These are phyloP conservation scores for Fusarium sp. DNA, from an alignment of 2,329 filamentous ascomycete genomes.

Conservation along the genomic window DNA sequence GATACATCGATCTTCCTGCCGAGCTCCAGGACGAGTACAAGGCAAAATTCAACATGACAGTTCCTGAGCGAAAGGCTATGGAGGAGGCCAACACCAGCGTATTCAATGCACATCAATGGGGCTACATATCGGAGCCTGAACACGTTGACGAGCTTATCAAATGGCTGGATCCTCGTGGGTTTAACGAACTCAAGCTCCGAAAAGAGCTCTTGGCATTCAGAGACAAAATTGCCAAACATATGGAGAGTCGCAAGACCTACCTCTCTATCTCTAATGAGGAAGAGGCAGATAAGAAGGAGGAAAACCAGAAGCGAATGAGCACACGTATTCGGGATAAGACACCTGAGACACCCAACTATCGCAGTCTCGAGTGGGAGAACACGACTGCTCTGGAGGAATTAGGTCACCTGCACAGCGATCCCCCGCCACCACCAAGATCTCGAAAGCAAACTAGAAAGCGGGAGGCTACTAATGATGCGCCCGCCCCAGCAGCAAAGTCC, in stretches of 20 bases:
- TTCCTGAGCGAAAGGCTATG: conserved; percentile 83
- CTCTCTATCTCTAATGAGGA: conserved; percentile 60
- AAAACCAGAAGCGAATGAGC: conserved; percentile 60
- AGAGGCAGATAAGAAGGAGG: conserved; percentile 57
- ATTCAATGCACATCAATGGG: conserved; percentile 85
- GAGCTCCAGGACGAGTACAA: conserved; percentile 82
- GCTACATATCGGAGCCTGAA: conserved; percentile 86
- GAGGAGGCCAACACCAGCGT: conserved; percentile 90
- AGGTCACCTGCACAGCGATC: conserved; percentile 69
- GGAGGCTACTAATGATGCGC: conserved; percentile 56
- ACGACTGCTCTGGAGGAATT: conserved; percentile 69
- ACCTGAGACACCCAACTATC: conserved; percentile 61
- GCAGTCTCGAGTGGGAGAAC: conserved; percentile 69
- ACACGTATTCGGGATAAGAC: conserved; percentile 61
- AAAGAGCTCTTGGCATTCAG: conserved; percentile 87
- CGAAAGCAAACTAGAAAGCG: conserved; percentile 67
- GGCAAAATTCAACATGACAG: conserved; percentile 82
- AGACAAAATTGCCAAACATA: conserved; percentile 81
- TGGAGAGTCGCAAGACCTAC: conserved; percentile 84
- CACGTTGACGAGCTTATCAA: conserved; percentile 82
- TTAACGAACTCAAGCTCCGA: conserved; percentile 86
- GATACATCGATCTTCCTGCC: conserved; percentile 83
- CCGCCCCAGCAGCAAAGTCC: conserved; percentile 50
- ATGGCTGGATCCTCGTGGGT: conserved; percentile 90
- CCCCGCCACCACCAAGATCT: conserved; percentile 64